Conservation (phyloP, 1,284 basidiomycete species). For the Leucocoprinus gongylophorus region DNA sequence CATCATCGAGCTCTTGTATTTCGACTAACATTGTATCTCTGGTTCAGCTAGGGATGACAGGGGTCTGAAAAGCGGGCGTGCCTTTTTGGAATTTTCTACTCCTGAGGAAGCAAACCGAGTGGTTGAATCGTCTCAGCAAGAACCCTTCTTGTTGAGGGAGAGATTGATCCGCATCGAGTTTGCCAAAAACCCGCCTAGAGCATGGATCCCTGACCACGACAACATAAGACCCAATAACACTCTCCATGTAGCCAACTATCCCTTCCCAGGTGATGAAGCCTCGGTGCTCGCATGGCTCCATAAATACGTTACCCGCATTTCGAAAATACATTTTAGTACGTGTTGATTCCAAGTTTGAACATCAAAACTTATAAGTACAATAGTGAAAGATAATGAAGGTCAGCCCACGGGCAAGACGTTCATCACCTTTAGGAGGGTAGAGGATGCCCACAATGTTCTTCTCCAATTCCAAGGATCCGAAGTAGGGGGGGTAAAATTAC, state of each 20-base stretch:
- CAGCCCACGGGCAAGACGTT: slow-evolving; percentile 28
- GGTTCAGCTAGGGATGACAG: neutral
- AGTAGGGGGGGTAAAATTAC: slow-evolving; percentile 21
- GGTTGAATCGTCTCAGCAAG: neutral
- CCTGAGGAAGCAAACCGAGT: neutral
- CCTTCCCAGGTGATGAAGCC: slow-evolving; percentile 20
- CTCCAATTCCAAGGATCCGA: slow-evolving; percentile 22
- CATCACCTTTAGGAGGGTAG: slow-evolving; percentile 30
- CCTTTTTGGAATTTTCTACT: neutral
- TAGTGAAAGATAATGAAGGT: slow-evolving; percentile 28
- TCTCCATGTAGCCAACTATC: slow-evolving; percentile 7
- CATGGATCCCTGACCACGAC: neutral
- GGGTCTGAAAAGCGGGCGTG: neutral
- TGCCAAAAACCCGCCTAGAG: neutral
- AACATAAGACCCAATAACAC: neutral
- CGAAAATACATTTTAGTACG: slow-evolving; percentile 29
- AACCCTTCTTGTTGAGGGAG: slow-evolving; percentile 1
- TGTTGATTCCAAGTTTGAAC: slow-evolving; percentile 4
- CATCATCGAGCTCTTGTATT: neutral
- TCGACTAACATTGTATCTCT: neutral
- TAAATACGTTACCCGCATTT: slow-evolving; percentile 24
- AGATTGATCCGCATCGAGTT: neutral
- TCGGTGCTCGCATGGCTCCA: slow-evolving; percentile 22
- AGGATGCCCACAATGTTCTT: slow-evolving; percentile 31
- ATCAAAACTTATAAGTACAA: neutral